Evolutionary conservation across 192 early-diverging fungal genomes (phyloP).

Genomic region (Rhizophagus sp.): DNA sequence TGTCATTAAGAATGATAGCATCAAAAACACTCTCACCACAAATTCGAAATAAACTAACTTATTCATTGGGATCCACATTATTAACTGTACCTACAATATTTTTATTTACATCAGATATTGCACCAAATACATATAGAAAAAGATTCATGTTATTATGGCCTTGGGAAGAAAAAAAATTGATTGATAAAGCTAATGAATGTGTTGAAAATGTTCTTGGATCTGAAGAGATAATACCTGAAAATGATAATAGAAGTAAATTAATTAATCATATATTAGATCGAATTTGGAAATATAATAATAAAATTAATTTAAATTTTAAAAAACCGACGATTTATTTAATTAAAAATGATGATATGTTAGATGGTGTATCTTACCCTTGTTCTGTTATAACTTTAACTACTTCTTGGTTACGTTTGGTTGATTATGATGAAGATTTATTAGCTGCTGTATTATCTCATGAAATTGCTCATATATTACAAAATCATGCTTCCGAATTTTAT

Average conservation of each 20-base stretch:
- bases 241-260: neutral
- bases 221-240: neutral
- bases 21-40: neutral
- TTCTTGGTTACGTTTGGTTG: slow-evolving; percentile 31
- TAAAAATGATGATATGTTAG: slow-evolving; percentile 19
- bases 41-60: neutral
- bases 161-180: slow-evolving; percentile 13
- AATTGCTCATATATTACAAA: slow-evolving; percentile 57
- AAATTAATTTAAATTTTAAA: neutral
- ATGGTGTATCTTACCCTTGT: slow-evolving; percentile 22
- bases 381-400: slow-evolving; percentile 24
- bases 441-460: slow-evolving; percentile 59
- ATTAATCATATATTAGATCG: neutral
- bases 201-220: slow-evolving; percentile 13
- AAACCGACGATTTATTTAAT: slow-evolving; percentile 9
- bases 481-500: slow-evolving; percentile 59
- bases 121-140: slow-evolving; percentile 16
- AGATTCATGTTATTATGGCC: slow-evolving; percentile 27
- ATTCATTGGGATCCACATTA: neutral
- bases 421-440: slow-evolving; percentile 47
- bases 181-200: slow-evolving; percentile 12
- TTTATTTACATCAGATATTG: slow-evolving; percentile 6
- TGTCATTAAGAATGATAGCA: neutral
- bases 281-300: neutral
- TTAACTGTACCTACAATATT: neutral